phyloP scores from a whole-genome alignment of 1,284 basidiomycete species.

The Cryptococcus hybrid region DNA sequence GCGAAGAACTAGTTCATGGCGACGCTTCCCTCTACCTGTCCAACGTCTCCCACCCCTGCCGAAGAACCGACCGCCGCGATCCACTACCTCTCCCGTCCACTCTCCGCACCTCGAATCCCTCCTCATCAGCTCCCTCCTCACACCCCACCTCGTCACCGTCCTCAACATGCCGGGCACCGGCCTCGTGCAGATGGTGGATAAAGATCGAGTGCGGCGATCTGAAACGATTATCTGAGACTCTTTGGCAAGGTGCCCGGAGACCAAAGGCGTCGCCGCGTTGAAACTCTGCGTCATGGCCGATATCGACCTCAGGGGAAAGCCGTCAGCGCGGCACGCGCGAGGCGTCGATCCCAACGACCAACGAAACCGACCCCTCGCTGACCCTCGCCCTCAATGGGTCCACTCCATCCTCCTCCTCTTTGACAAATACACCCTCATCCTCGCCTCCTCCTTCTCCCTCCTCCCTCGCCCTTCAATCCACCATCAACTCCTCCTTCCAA shows the following conservation, averaged over 20 bases:
- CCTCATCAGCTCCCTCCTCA: constrained; percentile 74
- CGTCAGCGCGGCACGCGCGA: constrained; percentile 63
- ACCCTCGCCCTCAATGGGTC: constrained; percentile 77
- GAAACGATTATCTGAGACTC: constrained; percentile 75
- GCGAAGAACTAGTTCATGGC: constrained; percentile 50
- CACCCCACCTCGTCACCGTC: constrained; percentile 70
- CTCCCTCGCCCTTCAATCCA: constrained; percentile 77
- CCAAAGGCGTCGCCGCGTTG: constrained; percentile 57
- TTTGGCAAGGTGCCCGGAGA: constrained; percentile 62
- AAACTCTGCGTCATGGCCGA: constrained; percentile 68
- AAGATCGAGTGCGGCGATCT: constrained; percentile 73
- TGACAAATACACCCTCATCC: constrained; percentile 80
- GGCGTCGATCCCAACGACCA: constrained; percentile 18
- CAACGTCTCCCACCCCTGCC: constrained; percentile 72
- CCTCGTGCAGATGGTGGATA: constrained; percentile 82
- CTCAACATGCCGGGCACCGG: constrained; percentile 83
- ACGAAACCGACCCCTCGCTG: constrained; percentile 17
- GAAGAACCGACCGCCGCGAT: constrained; percentile 82
- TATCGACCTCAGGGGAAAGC: constrained; percentile 73
- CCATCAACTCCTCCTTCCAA: constrained; percentile 90
- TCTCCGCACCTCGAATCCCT: constrained; percentile 67
- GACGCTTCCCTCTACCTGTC: constrained; percentile 81
- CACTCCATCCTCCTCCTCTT: constrained; percentile 88
- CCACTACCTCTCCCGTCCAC: constrained; percentile 83
- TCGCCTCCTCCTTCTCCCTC: constrained; percentile 66